Evolutionary conservation across 331 rosid species (phyloP).

Genomic region (Malus hybrid): DNA sequence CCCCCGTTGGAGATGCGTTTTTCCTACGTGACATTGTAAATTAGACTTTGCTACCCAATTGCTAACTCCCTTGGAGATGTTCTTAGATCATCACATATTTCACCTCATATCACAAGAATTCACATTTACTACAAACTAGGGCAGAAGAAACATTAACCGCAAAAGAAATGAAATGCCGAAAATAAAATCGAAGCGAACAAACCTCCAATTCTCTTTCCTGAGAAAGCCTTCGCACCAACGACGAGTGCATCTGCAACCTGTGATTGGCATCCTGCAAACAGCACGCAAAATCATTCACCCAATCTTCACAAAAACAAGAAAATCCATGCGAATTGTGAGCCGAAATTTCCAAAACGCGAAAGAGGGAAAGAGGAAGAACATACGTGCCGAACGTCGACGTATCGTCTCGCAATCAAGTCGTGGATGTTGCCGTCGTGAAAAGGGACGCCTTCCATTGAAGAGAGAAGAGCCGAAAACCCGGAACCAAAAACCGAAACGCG

Average conservation of each 20-base stretch:
- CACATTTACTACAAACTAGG: not conserved
- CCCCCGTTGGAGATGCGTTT: no score
- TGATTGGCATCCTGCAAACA: constrained; percentile 44
- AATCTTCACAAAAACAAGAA: not conserved
- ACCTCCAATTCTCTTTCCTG: constrained; percentile 86
- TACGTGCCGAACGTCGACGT: constrained; percentile 45
- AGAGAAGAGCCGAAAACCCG: not conserved
- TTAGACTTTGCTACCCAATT: no score
- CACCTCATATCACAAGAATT: not conserved
- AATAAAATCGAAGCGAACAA: constrained; percentile 27
- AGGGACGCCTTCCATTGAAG: constrained; percentile 56
- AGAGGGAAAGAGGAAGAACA: not conserved
- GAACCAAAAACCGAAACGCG: not conserved
- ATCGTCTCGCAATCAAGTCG: constrained; percentile 46
- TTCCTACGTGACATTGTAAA: no score
- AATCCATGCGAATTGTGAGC: not conserved
- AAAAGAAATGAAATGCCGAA: not conserved
- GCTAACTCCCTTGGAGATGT: no score
- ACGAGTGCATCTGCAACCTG: constrained; percentile 78
- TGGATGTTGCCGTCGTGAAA: constrained; percentile 68
- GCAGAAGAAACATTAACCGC: not conserved
- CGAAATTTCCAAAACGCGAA: not conserved
- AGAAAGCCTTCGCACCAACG: constrained; percentile 78
- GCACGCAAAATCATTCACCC: constrained; percentile 1
- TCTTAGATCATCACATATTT: not conserved